Base-by-base conservation (phyloP, 108 stramenopile species). In the Cylindrotheca fusiformis region DNA sequence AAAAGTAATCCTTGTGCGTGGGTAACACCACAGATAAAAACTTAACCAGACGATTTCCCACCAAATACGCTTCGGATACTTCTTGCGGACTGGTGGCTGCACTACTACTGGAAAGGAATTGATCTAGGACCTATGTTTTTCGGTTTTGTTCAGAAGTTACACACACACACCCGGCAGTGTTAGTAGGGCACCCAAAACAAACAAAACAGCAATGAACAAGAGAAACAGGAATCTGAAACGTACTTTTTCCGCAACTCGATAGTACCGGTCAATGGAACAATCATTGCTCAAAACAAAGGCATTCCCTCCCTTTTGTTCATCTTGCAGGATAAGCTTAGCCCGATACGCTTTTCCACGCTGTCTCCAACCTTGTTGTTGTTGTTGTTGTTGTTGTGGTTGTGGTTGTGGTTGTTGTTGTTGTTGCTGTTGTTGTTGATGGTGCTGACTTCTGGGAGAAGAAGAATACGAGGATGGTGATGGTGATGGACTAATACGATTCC, bases 21-120 rank as follows among this genome's bases (percentile, higher is more conserved):
- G 80, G 80, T 30, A 81, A 52, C 6, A 76, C 75, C 17, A 62
- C 52, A 14, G 64, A 63, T 22, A 81, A 48, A 60, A 81, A 81
- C 54, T 81, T 72, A 36, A 68, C 61, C 25, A 81, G 32, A 53
- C 80, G 71, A 36, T 57, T 76, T 2, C 80, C 80, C 20, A 81
- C 63, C 44, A 81, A 32, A 49, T 81, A 81, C 20, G 58, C 51
- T 52, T 81, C 75, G 2, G 47, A 28, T 50, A 76, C 32, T 36
- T 74, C 73, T 29, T 65, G 66, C 27, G 28, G 21, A 12, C 36
- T 51, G 3, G 32, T 66, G 48, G 47, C 25, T 45, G 55, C 55
- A 57, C 66, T 72, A 25, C 55, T 49, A n/a, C 55, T 67, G 8
- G 58, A 48, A n/a, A 81, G 30, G 50, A 76, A 81, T 30, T 81